phyloP scores from a whole-genome alignment of 2,329 filamentous ascomycete species.

The Clonostachys sp. region DNA sequence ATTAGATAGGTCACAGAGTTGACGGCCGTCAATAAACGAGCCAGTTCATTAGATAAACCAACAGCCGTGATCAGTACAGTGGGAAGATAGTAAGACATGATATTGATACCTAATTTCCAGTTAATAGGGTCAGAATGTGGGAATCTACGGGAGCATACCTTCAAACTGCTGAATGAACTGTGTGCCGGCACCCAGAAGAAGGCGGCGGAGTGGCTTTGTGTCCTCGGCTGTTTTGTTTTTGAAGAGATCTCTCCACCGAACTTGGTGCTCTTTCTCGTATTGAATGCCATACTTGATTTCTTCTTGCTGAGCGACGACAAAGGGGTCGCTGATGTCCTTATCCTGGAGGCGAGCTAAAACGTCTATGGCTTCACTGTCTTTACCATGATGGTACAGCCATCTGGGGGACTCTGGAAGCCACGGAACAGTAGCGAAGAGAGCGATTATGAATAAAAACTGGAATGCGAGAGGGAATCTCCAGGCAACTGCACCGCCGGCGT shows the following conservation, averaged over 20 bases:
- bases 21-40: constrained; percentile 43
- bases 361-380: constrained; percentile 13
- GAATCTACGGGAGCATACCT: background rate
- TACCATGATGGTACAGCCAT: constrained; percentile 36
- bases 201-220: constrained; percentile 12
- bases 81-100: constrained; percentile 25
- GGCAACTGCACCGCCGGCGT: constrained; percentile 17
- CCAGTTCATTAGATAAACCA: constrained; percentile 38
- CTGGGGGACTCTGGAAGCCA: constrained; percentile 36
- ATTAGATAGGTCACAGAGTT: constrained; percentile 18
- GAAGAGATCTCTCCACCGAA: constrained; percentile 17
- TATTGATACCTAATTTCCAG: constrained; percentile 10
- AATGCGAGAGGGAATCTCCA: constrained; percentile 25
- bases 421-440: constrained; percentile 30
- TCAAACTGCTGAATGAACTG: constrained; percentile 21
- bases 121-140: background rate
- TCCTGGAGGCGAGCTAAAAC: constrained; percentile 16
- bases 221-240: constrained; percentile 9
- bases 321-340: constrained; percentile 12
- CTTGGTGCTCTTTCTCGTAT: constrained; percentile 10
- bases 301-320: constrained; percentile 24
- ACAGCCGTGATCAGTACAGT: constrained; percentile 46
- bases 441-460: constrained; percentile 18
- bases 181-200: constrained; percentile 35
- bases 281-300: constrained; percentile 27